phyloP scores from a whole-genome alignment of 2,329 filamentous ascomycete genomes.

The Plectosphaerella plurivora region DNA sequence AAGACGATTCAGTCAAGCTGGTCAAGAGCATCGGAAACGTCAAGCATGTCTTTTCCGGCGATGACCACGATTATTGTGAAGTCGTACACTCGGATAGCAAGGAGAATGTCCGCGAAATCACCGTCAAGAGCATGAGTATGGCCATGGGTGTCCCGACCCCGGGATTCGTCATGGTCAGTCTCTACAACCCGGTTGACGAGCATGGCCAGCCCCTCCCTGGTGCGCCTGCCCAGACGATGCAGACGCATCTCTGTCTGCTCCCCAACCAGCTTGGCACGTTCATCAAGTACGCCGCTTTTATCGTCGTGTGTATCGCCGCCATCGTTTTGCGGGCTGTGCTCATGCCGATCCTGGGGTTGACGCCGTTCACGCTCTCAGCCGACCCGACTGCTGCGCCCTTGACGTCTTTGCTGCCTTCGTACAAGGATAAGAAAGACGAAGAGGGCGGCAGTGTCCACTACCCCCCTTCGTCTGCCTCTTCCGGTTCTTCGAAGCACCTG shows the following conservation, averaged over 20 bases:
- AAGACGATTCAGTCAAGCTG: constrained; percentile 70
- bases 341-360: constrained; percentile 49
- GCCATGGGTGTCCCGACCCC: constrained; percentile 90
- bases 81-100: constrained; percentile 70
- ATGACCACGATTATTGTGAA: constrained; percentile 98
- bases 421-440: constrained; percentile 51
- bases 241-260: constrained; percentile 86
- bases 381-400: constrained; percentile 25
- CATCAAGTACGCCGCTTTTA: constrained; percentile 67
- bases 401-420: constrained; percentile 40
- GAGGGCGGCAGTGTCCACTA: constrained; percentile 25
- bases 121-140: constrained; percentile 92
- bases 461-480: constrained; percentile 21
- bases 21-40: constrained; percentile 77
- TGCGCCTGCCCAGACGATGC: constrained; percentile 56
- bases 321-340: constrained; percentile 52
- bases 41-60: constrained; percentile 83
- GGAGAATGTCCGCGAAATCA: constrained; percentile 72
- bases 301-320: constrained; percentile 46
- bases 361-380: constrained; percentile 48
- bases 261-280: constrained; percentile 85
- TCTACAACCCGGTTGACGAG: constrained; percentile 84
- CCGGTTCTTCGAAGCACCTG: constrained; percentile 25
- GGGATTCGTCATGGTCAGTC: constrained; percentile 80
- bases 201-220: constrained; percentile 42